Evolutionary conservation across 768 basidiomycete species (phyloP), one percentile per base, ranked within the genome.

Genomic region (Suillus discolor): DNA sequence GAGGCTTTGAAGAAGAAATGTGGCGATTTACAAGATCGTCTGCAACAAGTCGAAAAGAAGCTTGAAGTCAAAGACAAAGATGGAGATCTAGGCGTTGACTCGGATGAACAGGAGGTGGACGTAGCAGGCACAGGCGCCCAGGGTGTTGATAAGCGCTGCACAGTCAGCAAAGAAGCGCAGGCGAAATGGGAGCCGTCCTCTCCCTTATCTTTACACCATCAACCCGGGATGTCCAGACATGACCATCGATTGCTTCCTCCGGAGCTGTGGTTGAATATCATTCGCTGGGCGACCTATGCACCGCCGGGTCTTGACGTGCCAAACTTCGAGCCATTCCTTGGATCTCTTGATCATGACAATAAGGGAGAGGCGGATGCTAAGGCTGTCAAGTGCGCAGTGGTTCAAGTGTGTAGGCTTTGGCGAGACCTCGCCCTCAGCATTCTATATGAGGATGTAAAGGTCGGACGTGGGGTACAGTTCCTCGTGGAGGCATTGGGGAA

Each of bases 361-460:
- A 65, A 13, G 65, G 70, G 39, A 71, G 77, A 57, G 65, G 72
- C 66, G 72, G 81, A 61, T 72, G 67, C 44, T 1, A 55, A 83
- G 39, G 70, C 71, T 34, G 78, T 80, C 36, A 81, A 79, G 71
- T 72, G 73, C 44, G 72, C 80, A 4, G 74, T 90, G 57, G 79
- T 83, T 53, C 78, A 81, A 62, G 89, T 90, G 39, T 90, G 87
- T 73, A 83, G 80, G 60, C 74, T 79, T 38, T 90, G 89, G 89
- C 80, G 78, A n/a, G 66, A 66, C 18, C 80, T 87, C 71, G 77
- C 82, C 3, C 74, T 71, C n/a, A 72, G 69, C 23, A 76, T 85
- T 55, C 74, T 90, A 8, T 89, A 86, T 72, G 83, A 83, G 70
- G 86, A 89, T 66, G 71, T 90, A 61, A 75, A 74, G 63, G 75